Conservation (phyloP, 2,329 filamentous ascomycete genomes). For the Fusarium miscanthi region DNA sequence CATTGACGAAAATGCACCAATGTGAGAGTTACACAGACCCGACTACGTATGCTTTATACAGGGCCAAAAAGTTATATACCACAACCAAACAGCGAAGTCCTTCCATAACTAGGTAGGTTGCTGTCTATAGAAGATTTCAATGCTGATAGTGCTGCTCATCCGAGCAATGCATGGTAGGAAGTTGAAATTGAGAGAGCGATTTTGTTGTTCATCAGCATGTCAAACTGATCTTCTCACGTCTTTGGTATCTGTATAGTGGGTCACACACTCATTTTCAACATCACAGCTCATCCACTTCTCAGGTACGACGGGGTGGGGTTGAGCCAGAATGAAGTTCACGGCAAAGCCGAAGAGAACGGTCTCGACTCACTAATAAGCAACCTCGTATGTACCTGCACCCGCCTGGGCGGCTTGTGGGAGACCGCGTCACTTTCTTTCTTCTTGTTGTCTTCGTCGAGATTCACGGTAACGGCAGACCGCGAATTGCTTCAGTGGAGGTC, state of each 20-base stretch:
- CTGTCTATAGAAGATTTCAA: background rate
- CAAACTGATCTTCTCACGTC: background rate
- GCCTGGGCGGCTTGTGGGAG: conserved; percentile 24
- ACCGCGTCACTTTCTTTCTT: conserved; percentile 5
- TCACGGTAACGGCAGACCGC: background rate
- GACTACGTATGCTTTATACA: background rate
- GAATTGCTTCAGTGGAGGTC: conserved; percentile 3
- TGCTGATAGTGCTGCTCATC: background rate
- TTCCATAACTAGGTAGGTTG: background rate
- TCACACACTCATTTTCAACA: conserved; percentile 17
- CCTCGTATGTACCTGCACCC: conserved; percentile 21
- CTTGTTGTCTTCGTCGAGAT: background rate
- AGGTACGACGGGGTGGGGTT: conserved; percentile 42
- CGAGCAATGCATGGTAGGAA: background rate
- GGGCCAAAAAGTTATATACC: background rate
- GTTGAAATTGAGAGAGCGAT: background rate
- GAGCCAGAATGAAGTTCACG: conserved; percentile 38
- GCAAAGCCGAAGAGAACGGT: conserved; percentile 46
- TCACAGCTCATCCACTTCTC: conserved; percentile 39
- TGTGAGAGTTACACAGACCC: conserved; percentile 28
- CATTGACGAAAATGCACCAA: conserved; percentile 31
- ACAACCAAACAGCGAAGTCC: background rate
- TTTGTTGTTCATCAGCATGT: background rate
- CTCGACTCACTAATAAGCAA: conserved; percentile 38
- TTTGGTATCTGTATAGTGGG: background rate